Evolutionary conservation across 495 filamentous ascomycete genomes (phyloP).

Genomic region (Aspergillus mulundensis): DNA sequence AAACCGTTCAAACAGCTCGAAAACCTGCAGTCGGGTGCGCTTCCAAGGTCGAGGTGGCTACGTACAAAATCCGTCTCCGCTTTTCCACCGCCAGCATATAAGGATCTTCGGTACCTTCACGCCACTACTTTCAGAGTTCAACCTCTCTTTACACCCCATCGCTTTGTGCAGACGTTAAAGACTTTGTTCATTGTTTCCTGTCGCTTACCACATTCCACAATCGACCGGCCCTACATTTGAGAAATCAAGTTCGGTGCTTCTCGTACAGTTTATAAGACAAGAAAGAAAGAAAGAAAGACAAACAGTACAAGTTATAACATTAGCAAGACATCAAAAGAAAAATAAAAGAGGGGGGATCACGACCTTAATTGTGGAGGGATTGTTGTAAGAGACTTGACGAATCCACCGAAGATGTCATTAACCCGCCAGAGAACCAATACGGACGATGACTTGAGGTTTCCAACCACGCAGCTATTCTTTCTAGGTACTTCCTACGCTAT

Average conservation of each 20-base stretch:
- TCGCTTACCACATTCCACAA: no score
- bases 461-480: slow-evolving; percentile 68
- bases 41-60: background rate
- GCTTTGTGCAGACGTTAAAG: no score
- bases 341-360: background rate
- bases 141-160: no score
- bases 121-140: no score
- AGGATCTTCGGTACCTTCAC: no score
- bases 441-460: slow-evolving; percentile 50
- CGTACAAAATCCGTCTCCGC: background rate
- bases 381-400: slow-evolving; percentile 48
- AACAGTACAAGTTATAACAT: no score
- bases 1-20: background rate
- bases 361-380: slow-evolving; percentile 20
- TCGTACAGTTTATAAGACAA: no score
- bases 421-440: slow-evolving; percentile 45
- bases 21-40: background rate
- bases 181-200: no score
- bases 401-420: slow-evolving; percentile 49
- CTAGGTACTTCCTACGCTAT: slow-evolving; percentile 9
- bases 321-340: background rate
- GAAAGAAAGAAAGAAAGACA: background rate
- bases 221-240: no score
- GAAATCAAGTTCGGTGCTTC: no score
- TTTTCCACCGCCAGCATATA: background rate